These are phyloP conservation scores for Neurospora discreta DNA, from an alignment of 495 filamentous ascomycete species.

Conservation along the genomic window DNA sequence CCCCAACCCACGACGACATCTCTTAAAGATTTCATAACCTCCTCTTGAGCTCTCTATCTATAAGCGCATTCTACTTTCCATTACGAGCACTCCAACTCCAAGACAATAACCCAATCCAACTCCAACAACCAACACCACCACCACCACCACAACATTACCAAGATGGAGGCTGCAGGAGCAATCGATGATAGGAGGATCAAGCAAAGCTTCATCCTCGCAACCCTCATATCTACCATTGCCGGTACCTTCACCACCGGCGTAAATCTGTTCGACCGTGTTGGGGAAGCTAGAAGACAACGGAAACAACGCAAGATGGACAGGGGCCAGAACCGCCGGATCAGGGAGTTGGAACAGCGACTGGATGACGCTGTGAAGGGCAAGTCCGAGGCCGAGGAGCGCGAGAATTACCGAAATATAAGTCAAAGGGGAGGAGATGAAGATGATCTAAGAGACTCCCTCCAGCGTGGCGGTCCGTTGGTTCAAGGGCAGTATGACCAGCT, in stretches of 20 bases:
- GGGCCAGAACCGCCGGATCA: constrained; percentile 21
- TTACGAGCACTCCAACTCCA: neutral
- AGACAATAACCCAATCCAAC: neutral
- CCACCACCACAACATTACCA: neutral
- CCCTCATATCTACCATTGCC: constrained; percentile 26
- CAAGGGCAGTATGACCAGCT: constrained; percentile 21
- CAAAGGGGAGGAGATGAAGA: neutral
- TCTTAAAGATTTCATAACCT: neutral
- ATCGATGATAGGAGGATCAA: constrained; percentile 39
- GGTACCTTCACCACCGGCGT: constrained; percentile 28
- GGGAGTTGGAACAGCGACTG: constrained; percentile 26
- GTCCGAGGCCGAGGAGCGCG: constrained; percentile 7
- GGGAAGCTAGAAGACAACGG: constrained; percentile 23
- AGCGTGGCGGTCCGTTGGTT: constrained; percentile 16
- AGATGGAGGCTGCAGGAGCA: constrained; percentile 48
- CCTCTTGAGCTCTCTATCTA: neutral
- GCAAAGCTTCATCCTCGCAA: constrained; percentile 27
- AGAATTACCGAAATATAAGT: neutral
- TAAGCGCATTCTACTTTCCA: neutral
- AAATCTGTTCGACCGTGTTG: constrained; percentile 24
- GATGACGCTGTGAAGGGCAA: constrained; percentile 13
- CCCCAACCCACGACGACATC: neutral
- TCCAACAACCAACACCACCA: neutral
- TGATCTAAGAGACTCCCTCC: constrained; percentile 18
- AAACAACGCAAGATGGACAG: constrained; percentile 21